Base-by-base conservation (phyloP, 805 yeast genomes). In the Zygotorulaspora sp. region DNA sequence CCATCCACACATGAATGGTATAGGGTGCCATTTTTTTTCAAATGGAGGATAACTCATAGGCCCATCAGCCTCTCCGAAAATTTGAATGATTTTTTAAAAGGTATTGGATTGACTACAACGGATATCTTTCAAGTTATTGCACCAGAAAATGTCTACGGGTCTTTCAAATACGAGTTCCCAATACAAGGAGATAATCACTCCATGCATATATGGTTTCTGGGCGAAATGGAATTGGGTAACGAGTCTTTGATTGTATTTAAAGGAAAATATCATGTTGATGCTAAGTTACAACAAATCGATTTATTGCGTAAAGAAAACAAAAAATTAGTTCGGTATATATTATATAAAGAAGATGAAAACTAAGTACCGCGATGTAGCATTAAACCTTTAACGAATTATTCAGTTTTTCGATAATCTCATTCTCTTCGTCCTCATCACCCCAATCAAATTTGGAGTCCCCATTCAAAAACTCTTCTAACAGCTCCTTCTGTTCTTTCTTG, bases 201-300 rank as follows among this genome's bases (percentile, higher is more conserved):
- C 9, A 45, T 51, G 47, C 57, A 56, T 34, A 33, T 61, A 10
- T 58, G 58, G 56, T 58, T 61, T 32, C 31, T 50, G 17, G 63
- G 63, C 6, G 58, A 58, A 36, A 40, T 61, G 32, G 41, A 45
- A 14, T 24, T 61, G 16, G 46, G 46, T 19, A 39, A 46, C 10
- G 46, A 50, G 18, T 47, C 57, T 1, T 25, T 42, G 22, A 43
- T 60, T 17, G 48, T 56, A 5, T 61, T 48, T 42, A 55, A 49
- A 30, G 65, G 63, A 7, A 52, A 53, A 24, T 59, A 48, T 35
- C 62, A 59, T 32, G 52, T 57, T 13, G 60, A 59, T 37, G 53
- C 54, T 18, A 53, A 50, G 27, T 35, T 61, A 29, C 48, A 52
- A 20, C 56, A 55, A 35, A 52, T 61, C n/a, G 55, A 52, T 33